Base-by-base conservation (phyloP, 306 rosid species). In the Hippophae tibetana region DNA sequence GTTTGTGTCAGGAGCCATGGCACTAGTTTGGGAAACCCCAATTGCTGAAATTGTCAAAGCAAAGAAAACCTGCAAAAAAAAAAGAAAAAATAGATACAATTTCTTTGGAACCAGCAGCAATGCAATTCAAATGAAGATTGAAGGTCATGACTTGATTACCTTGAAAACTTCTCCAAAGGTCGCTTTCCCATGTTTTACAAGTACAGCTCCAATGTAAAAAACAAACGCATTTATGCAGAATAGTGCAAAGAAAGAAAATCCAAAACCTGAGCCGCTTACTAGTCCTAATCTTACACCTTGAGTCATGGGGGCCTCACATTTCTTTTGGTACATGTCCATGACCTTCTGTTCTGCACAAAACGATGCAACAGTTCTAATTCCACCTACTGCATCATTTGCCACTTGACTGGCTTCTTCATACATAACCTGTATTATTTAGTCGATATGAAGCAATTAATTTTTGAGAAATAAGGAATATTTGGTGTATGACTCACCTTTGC, bases 351-450 rank as follows among this genome's bases (percentile, higher is more conserved):
- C 96, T n/a, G 96, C 81, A 60, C 94, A 83, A 74, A 89, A 89
- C 59, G 94, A 85, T 59, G 90, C 96, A 43, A 89, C 84, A 2
- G 96, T 89, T 79, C 96, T 70, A n/a, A 89, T 85, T 81, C 94
- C 75, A 46, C 94, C 70, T n/a, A 89, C 93, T 2, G 96, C 96
- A 55, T 89, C 96, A 58, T 69, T 89, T 61, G 94, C 96, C 49
- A 89, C 86, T 47, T 89, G 90, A 66, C 96, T 83, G 13, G 96
- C 94, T 66, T 89, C 90, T 77, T 89, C 96, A 73, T 85, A 89
- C 88, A 75, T 77, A 52, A 69, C 65, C 90, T 88, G 55, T 47
- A 31, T 48, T 2, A 3, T 46, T 50, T 47, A 2, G 10, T 4
- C 52, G 3, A 12, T 5, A 13, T 5, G 6, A 13, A 49, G 8